Evolutionary conservation across 306 rosid species (phyloP).

Genomic region (Styphnolobium japonicum): DNA sequence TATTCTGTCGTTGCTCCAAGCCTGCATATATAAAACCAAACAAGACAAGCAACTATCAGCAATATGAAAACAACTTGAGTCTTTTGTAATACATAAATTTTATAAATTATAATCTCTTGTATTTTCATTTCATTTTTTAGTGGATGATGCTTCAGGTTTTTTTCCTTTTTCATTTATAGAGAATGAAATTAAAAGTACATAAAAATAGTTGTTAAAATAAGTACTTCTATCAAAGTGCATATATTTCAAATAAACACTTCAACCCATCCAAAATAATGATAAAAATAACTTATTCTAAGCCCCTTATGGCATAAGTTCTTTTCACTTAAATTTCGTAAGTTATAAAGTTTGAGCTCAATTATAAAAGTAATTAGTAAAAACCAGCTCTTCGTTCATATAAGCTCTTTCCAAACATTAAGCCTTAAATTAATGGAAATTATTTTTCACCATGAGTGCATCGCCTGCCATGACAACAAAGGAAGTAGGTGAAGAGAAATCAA

Average conservation of each 20-base stretch:
- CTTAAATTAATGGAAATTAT: background rate
- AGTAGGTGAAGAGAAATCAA: slow-evolving; percentile 61
- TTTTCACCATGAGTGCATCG: slow-evolving; percentile 62
- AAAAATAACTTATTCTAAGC: too few species aligned
- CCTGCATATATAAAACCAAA: slow-evolving; percentile 36
- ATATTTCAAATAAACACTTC: background rate
- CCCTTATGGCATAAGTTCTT: too few species aligned
- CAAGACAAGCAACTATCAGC: background rate
- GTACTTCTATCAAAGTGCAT: too few species aligned
- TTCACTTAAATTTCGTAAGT: too few species aligned
- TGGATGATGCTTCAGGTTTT: background rate
- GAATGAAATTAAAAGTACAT: too few species aligned
- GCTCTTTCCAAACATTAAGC: background rate
- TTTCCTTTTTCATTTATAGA: background rate
- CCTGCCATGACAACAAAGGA: slow-evolving; percentile 71
- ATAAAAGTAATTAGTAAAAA: background rate
- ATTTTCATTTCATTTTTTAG: background rate
- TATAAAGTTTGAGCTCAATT: background rate
- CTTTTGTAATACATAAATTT: background rate
- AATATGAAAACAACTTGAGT: background rate
- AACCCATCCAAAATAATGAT: background rate
- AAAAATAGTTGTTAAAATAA: too few species aligned
- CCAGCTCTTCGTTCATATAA: too few species aligned
- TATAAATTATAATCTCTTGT: background rate
- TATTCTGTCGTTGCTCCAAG: slow-evolving; percentile 85